A percentile compares a stretch with the other conserved stretches of the same genome.
phyloP scores from a whole-genome alignment of 2,329 filamentous ascomycete species.

The Ophiosphaerella narmari region DNA sequence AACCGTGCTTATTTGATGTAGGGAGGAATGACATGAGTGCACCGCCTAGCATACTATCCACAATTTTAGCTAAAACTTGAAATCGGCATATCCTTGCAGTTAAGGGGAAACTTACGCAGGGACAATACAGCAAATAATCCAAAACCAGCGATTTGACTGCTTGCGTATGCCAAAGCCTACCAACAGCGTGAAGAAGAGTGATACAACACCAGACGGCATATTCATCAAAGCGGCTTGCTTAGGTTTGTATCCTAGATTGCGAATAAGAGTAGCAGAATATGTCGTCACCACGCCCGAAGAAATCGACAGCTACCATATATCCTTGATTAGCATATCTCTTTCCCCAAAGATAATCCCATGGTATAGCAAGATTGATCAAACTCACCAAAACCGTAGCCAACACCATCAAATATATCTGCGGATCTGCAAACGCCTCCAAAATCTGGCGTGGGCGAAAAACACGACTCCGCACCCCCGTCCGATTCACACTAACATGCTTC shows the following conservation, averaged over 20 bases:
- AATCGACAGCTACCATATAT: conserved; percentile 9
- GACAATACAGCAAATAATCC: conserved; percentile 34
- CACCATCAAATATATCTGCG: conserved; percentile 55
- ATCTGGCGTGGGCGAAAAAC: conserved; percentile 69
- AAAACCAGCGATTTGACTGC: conserved; percentile 17
- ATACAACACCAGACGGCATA: conserved; percentile 23
- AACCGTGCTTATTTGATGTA: conserved; percentile 11
- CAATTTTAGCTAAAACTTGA: not conserved
- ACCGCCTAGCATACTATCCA: conserved; percentile 9
- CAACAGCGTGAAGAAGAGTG: conserved; percentile 19
- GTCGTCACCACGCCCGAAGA: conserved; percentile 23
- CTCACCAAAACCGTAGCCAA: conserved; percentile 14
- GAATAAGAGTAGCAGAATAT: conserved; percentile 27
- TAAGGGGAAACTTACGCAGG: conserved; percentile 2
- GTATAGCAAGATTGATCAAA: not conserved
- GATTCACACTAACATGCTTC: conserved; percentile 71
- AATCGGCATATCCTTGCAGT: not conserved
- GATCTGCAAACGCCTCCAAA: conserved; percentile 59
- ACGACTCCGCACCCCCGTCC: conserved; percentile 71
- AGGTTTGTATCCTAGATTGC: conserved; percentile 18
- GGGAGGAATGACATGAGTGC: conserved; percentile 25
- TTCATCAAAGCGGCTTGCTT: conserved; percentile 24
- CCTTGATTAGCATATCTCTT: not conserved
- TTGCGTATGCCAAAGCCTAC: conserved; percentile 15
- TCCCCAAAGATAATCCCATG: no score